Evolutionary conservation across 2,329 filamentous ascomycete genomes (phyloP), one percentile per base, ranked within the genome.

Genomic region (Beauveria rudraprayagi): DNA sequence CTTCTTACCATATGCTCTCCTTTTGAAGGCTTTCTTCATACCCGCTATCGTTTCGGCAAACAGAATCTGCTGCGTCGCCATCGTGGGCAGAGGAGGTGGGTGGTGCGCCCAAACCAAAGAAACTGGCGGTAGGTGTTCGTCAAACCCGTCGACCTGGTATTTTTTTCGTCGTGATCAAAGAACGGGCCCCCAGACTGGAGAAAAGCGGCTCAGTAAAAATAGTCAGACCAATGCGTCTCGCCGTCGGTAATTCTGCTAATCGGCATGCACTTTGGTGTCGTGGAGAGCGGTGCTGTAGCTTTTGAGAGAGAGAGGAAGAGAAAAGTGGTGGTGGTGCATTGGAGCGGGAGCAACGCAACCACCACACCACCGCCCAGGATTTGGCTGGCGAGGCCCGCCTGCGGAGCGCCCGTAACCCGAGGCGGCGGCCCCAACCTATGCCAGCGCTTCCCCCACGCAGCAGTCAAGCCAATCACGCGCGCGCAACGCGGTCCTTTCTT

Each of bases 11-110:
- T 85, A 86, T 65, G 82, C 78, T 72, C 82, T 85, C 64, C 85
- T 76, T 70, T 87, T 87, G 63, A 87, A 76, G 6, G 85, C 84
- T 72, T 86, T 85, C 68, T 86, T 88, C 81, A 89, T 86, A 57
- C 80, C 84, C 66, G 80, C 78, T 70, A 89, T 85, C 22, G 86
- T 88, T 69, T 89, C 85, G 64, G 83, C 79, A 69, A 88, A 83
- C 62, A 87, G 75, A 47, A 84, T 76, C 68, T 87, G 84, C 68
- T 87, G 84, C 61, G 73, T 73, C 61, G 76, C 74, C 75, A 78
- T 78, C 67, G 63, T 65, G 63, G 66, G 62, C 53, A 50, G 14
- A 48, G 50, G 50, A 52, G 22, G 8, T 26, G 50, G 26, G 48
- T 16, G 28, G 48, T 43, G 30, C 19, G 40, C 28, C 19, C 34